Percentiles rank a stretch among this genome's conserved stretches.
Conservation (phyloP, 2,329 filamentous ascomycete genomes). For the Lasiodiplodia hormozganensis region DNA sequence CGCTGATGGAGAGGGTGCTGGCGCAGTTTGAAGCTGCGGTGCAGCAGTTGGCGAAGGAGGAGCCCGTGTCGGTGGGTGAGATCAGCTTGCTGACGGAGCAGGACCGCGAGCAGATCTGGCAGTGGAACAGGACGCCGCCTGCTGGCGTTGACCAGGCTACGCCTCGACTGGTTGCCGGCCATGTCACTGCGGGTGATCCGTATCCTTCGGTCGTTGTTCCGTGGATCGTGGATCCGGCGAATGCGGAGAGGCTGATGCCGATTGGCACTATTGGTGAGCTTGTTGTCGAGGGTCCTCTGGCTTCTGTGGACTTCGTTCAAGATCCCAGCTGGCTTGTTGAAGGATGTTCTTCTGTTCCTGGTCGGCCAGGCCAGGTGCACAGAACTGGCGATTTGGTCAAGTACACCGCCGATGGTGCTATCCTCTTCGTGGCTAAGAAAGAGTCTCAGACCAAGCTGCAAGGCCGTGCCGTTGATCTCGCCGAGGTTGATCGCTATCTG, state of each 20-base stretch:
- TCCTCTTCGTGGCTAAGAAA: conserved; percentile 35
- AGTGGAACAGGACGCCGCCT: conserved; percentile 44
- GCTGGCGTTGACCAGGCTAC: conserved; percentile 38
- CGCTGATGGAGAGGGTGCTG: conserved; percentile 62
- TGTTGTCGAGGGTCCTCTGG: conserved; percentile 50
- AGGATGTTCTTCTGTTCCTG: conserved; percentile 37
- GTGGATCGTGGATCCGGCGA: conserved; percentile 44
- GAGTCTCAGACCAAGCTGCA: conserved; percentile 31
- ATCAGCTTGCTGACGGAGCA: conserved; percentile 47
- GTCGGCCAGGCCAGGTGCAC: conserved; percentile 35
- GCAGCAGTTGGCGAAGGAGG: conserved; percentile 50
- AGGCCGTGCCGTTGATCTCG: neutral
- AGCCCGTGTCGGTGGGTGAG: conserved; percentile 36
- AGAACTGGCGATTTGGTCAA: conserved; percentile 48
- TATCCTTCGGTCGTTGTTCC: conserved; percentile 12
- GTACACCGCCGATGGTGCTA: conserved; percentile 45
- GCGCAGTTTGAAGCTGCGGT: conserved; percentile 60
- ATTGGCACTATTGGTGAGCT: conserved; percentile 50
- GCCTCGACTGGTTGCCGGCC: conserved; percentile 33
- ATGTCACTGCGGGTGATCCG: conserved; percentile 40
- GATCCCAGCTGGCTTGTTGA: conserved; percentile 44
- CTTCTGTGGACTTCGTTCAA: conserved; percentile 39
- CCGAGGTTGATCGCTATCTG: conserved; percentile 54
- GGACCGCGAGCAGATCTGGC: conserved; percentile 53
- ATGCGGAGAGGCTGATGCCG: conserved; percentile 47